Conservation (phyloP, 495 filamentous ascomycete genomes). For the Astrocystis sublimbata region DNA sequence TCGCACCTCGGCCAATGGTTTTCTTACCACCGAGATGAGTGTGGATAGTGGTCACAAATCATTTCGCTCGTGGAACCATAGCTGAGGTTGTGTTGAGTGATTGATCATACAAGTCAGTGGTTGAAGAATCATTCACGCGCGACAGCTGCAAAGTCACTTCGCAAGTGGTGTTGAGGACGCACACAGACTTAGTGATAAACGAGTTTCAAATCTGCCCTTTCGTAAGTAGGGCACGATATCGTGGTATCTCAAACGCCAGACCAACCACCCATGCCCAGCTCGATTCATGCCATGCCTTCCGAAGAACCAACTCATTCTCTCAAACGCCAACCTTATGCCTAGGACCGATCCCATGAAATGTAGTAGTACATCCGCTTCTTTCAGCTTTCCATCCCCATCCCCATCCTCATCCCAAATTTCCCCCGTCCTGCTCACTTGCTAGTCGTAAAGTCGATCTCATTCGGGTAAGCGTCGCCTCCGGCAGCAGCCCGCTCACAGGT, state of each 20-base stretch:
- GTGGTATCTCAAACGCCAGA: slow-evolving; percentile 2
- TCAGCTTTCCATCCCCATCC: neutral
- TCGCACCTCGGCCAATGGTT: too few species aligned
- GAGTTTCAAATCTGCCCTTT: neutral
- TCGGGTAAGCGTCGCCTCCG: slow-evolving; percentile 46
- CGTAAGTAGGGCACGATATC: neutral
- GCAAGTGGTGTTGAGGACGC: too few species aligned
- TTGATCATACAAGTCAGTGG: too few species aligned
- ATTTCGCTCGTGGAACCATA: too few species aligned
- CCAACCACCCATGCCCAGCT: neutral
- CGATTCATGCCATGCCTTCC: neutral
- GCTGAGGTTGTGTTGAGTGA: too few species aligned
- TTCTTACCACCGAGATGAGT: too few species aligned
- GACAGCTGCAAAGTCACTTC: too few species aligned
- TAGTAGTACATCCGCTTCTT: too few species aligned
- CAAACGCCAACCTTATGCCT: neutral
- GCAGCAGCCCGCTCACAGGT: slow-evolving; percentile 75
- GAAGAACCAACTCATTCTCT: too few species aligned
- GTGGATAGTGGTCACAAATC: too few species aligned
- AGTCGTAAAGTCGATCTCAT: slow-evolving; percentile 83
- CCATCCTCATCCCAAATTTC: neutral
- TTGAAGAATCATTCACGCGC: too few species aligned
- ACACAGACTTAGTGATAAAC: neutral
- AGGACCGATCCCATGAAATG: neutral
- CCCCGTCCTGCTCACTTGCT: slow-evolving; percentile 41